A percentile compares a stretch with the other conserved stretches of the same genome.
phyloP scores from a whole-genome alignment of 768 basidiomycete species.

The Mrakia frigida region DNA sequence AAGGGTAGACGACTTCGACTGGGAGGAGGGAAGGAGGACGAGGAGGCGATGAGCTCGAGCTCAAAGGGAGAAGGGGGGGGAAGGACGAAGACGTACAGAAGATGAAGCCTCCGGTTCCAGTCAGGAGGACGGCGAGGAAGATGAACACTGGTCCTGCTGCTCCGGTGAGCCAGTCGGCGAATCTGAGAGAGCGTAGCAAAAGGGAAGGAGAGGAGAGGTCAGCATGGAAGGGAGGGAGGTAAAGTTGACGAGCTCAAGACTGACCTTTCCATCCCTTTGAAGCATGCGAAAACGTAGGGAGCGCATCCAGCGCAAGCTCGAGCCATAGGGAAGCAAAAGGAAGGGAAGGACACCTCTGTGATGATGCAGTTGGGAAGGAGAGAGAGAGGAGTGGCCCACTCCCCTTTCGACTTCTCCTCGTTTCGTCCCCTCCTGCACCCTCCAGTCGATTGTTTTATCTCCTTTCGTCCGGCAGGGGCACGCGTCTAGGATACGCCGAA shows the following conservation, averaged over 20 bases:
- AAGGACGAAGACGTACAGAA: slow-evolving; percentile 61
- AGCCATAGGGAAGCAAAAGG: background rate
- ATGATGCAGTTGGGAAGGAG: background rate
- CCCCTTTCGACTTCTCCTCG: background rate
- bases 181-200: background rate
- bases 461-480: no score
- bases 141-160: slow-evolving; percentile 90
- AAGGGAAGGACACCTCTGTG: background rate
- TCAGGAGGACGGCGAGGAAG: slow-evolving; percentile 66
- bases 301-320: slow-evolving; percentile 24
- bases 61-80: background rate
- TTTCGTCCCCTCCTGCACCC: background rate
- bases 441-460: no score
- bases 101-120: slow-evolving; percentile 61
- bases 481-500: no score
- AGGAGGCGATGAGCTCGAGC: background rate
- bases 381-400: background rate
- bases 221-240: background rate
- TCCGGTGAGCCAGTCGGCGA: slow-evolving; percentile 73
- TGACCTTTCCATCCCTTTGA: slow-evolving; percentile 62
- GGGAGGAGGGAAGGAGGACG: background rate
- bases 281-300: slow-evolving; percentile 55
- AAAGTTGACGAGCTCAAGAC: background rate
- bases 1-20: slow-evolving; percentile 77
- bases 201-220: background rate